These are phyloP conservation scores for Citrus sp. DNA, from an alignment of 345 rosid species.

Conservation along the genomic window DNA sequence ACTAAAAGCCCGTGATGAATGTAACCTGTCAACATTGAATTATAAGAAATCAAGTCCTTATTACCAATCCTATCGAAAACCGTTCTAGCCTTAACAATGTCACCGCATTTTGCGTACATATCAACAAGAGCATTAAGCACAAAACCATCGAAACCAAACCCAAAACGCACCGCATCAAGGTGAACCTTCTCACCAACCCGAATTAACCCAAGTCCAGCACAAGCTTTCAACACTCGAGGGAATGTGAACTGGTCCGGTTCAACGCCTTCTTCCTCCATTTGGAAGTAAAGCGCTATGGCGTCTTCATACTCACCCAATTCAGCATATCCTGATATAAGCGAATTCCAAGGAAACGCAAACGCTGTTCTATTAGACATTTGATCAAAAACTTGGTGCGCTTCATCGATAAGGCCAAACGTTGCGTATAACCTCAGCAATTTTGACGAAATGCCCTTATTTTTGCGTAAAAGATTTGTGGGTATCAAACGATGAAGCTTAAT, in stretches of 20 bases:
- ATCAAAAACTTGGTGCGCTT: constrained; percentile 80
- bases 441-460: constrained; percentile 51
- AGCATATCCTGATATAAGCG: constrained; percentile 76
- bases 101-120: constrained; percentile 94
- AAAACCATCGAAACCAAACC: constrained; percentile 57
- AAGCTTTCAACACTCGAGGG: constrained; percentile 82
- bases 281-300: constrained; percentile 82
- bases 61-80: constrained; percentile 55
- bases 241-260: constrained; percentile 74
- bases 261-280: constrained; percentile 83
- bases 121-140: constrained; percentile 77
- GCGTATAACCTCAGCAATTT: constrained; percentile 67
- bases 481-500: constrained; percentile 53
- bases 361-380: constrained; percentile 52
- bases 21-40: constrained; percentile 67
- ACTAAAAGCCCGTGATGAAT: constrained; percentile 54
- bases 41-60: constrained; percentile 72
- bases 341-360: constrained; percentile 83
- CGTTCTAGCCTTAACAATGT: constrained; percentile 69
- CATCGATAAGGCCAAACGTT: constrained; percentile 37
- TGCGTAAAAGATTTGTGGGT: constrained; percentile 48
- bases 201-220: constrained; percentile 74
- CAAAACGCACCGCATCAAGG: constrained; percentile 63
- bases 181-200: constrained; percentile 73
- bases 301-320: constrained; percentile 65